Evolutionary conservation across 129 eudicot species (phyloP).

Genomic region (Pulicaria dysenterica): DNA sequence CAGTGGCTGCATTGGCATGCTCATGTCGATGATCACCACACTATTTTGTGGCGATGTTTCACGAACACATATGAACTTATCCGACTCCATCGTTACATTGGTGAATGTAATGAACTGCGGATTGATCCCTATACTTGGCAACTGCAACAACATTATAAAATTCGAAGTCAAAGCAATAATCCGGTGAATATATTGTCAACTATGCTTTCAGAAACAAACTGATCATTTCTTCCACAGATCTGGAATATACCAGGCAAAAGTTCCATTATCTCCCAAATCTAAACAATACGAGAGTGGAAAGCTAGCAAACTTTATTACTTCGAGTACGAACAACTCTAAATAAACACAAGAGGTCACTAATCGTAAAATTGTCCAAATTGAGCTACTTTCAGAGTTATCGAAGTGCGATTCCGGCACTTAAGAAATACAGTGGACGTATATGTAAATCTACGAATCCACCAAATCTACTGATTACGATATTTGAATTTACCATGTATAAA

Average conservation of each 20-base stretch:
- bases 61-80: constrained; percentile 93
- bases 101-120: constrained; percentile 95
- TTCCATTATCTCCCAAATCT: constrained; percentile 21
- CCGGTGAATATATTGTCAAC: neutral
- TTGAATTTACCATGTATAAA: neutral
- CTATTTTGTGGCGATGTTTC: constrained; percentile 97
- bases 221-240: constrained; percentile 46
- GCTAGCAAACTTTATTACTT: constrained; percentile 19
- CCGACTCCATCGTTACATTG: constrained; percentile 99
- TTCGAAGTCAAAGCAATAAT: constrained; percentile 15
- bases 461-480: constrained; percentile 27
- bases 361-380: constrained; percentile 8
- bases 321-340: constrained; percentile 19
- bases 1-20: constrained; percentile 91
- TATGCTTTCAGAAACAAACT: neutral
- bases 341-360: constrained; percentile 21
- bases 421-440: neutral
- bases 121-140: constrained; percentile 92
- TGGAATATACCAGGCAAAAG: constrained; percentile 16
- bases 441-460: constrained; percentile 19
- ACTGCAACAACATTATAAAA: constrained; percentile 53
- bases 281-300: constrained; percentile 1
- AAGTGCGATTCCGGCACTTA: neutral
- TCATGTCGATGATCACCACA: constrained; percentile 94
- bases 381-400: constrained; percentile 20